These are phyloP conservation scores for Phyllosticta citrichinensis DNA, from an alignment of 2,329 filamentous ascomycete species.

Conservation along the genomic window DNA sequence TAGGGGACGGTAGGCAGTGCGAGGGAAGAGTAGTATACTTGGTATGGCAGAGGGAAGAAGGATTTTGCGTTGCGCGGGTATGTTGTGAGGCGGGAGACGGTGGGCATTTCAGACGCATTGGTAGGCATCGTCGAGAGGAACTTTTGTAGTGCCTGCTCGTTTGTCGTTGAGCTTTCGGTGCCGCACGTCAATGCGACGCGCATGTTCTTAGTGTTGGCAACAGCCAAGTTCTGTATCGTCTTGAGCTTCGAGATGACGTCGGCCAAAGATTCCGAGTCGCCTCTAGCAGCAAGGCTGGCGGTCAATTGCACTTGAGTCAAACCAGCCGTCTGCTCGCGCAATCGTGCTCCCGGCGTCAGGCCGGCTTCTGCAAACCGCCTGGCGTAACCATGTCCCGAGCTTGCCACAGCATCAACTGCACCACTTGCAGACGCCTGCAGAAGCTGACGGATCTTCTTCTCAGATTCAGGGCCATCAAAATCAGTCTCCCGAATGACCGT, in stretches of 20 bases:
- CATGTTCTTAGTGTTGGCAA: constrained; percentile 56
- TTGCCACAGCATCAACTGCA: constrained; percentile 83
- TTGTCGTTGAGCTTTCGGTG: constrained; percentile 56
- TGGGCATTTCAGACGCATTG: constrained; percentile 20
- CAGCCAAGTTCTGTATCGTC: constrained; percentile 67
- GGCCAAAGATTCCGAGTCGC: constrained; percentile 56
- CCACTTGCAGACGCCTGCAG: constrained; percentile 81
- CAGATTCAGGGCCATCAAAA: constrained; percentile 74
- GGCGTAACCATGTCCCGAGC: constrained; percentile 79
- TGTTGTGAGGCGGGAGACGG: constrained; percentile 14
- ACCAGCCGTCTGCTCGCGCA: constrained; percentile 80
- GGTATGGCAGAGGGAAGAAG: constrained; percentile 90
- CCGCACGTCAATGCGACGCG: constrained; percentile 83
- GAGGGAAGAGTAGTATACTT: constrained; percentile 88
- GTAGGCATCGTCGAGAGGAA: constrained; percentile 58
- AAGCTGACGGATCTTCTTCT: constrained; percentile 74
- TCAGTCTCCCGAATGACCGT: constrained; percentile 78
- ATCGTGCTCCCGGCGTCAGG: constrained; percentile 59
- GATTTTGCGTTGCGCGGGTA: constrained; percentile 49
- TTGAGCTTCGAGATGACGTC: constrained; percentile 78
- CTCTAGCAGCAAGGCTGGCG: constrained; percentile 64
- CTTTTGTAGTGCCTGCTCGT: constrained; percentile 57
- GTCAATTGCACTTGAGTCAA: constrained; percentile 81
- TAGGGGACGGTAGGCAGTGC: constrained; percentile 79
- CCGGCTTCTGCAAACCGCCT: constrained; percentile 73